Conservation (phyloP, 2,329 filamentous ascomycete species). For the Iodosphaeria phyllophila region DNA sequence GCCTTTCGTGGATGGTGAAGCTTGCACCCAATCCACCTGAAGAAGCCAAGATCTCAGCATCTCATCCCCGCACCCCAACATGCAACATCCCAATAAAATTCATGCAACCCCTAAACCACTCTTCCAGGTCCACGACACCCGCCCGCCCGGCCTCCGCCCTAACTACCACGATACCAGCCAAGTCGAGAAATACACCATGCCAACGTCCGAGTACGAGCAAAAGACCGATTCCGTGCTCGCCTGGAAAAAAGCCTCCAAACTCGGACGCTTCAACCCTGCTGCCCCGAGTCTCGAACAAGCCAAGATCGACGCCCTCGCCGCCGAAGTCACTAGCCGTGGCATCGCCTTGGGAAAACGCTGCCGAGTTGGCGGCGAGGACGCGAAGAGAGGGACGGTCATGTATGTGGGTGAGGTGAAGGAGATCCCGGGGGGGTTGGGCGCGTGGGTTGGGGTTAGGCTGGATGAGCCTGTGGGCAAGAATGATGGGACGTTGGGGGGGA, state of each 20-base stretch:
- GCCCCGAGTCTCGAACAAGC: conserved; percentile 57
- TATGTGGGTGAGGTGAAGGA: conserved; percentile 60
- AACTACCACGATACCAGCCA: conserved; percentile 68
- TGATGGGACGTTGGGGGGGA: conserved; percentile 51
- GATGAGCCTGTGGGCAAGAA: conserved; percentile 72
- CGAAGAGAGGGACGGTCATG: conserved; percentile 44
- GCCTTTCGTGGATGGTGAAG: no score
- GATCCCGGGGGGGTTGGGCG: conserved; percentile 44
- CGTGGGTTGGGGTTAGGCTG: conserved; percentile 57
- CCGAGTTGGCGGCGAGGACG: conserved; percentile 47
- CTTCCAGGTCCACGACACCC: conserved; percentile 71
- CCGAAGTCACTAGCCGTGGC: conserved; percentile 52
- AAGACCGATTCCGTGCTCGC: conserved; percentile 78
- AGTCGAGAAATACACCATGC: conserved; percentile 82
- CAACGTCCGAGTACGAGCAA: conserved; percentile 67
- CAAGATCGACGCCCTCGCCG: conserved; percentile 47
- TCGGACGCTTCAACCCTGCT: conserved; percentile 88
- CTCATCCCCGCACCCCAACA: no score
- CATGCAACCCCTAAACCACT: no score
- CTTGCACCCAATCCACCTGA: no score
- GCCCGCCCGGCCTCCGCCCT: conserved; percentile 53
- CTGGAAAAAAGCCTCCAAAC: conserved; percentile 87
- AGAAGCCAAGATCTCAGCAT: no score
- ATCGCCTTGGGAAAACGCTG: conserved; percentile 45
- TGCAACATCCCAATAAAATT: no score